phyloP scores from a whole-genome alignment of 225 moss, liverwort and hornwort genomes.

The Pleurozium schreberi region DNA sequence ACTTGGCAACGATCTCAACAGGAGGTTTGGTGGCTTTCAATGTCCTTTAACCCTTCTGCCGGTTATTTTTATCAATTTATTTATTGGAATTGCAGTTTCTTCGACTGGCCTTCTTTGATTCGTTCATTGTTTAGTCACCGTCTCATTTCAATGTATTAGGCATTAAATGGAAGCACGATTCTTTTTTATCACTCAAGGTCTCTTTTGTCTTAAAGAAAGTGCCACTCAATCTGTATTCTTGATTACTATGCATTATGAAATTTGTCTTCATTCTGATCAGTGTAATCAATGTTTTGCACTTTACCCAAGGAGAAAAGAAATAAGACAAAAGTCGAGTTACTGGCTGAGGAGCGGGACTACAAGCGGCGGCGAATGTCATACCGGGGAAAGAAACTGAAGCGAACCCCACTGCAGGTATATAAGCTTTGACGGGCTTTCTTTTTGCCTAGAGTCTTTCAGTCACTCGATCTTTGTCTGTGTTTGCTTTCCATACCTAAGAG shows the following conservation, averaged over 20 bases:
- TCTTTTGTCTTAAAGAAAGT: background rate
- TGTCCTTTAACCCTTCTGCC: background rate
- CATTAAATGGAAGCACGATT: background rate
- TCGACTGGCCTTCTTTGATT: background rate
- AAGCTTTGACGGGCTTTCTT: background rate
- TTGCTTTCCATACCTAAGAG: background rate
- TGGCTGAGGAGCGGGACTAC: conserved; percentile 97
- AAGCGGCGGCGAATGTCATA: conserved; percentile 96
- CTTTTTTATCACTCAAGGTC: background rate
- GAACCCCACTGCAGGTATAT: conserved; percentile 67
- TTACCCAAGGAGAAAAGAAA: conserved; percentile 49
- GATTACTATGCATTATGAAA: background rate
- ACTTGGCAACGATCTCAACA: conserved; percentile 90
- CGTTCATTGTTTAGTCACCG: background rate
- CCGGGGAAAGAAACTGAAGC: conserved; percentile 78
- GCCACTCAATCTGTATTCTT: background rate
- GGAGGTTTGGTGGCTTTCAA: conserved; percentile 27
- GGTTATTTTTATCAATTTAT: background rate
- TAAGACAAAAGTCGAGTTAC: conserved; percentile 77
- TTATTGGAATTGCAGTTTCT: background rate
- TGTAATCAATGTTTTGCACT: background rate
- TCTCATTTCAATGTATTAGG: background rate
- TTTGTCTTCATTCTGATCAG: background rate
- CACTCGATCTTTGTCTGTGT: background rate
- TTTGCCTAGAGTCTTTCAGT: background rate